Base-by-base conservation (phyloP, 2,329 filamentous ascomycete species). In the Exophiala bonariae region DNA sequence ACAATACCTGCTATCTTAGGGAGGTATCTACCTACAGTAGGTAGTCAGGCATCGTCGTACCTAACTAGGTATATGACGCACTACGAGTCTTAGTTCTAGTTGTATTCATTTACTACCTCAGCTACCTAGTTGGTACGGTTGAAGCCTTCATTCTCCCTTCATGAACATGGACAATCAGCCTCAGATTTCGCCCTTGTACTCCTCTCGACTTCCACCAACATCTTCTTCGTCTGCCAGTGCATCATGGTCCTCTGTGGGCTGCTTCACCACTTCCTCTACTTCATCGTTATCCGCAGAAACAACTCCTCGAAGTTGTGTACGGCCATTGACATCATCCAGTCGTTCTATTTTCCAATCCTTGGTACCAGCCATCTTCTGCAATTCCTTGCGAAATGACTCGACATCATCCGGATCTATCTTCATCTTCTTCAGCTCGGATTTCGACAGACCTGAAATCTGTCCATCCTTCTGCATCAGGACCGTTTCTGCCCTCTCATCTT, bases 331-430 rank as follows among this genome's bases (percentile, higher is more conserved):
- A 60, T 93, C 86, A 31, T 59, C 58, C 1, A 93, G 80, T 11
- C 93, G 75, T 66, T 93, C 87, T 49, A 96, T 72, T 59, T 83
- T 86, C 89, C 90, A 96, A 13, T 82, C 82, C 55, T 83, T 80
- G 6, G 85, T 82, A 2, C 82, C 80, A 0, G 88, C 87, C 32
- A 87, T 63, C 59, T 82, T 78, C 62, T 87, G 77, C 48, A 95
- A 68, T 61, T 87, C 75, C 53, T 82, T 77, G 59, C 79, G 79
- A 63, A 95, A 73, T 36, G 82, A 75, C 58, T 91, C 83, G 3
- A 95, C 75, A 34, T 83, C 76, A 37, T 84, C 77, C 0, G 79
- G 79, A 44, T 84, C 79, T 22, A 92, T 72, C 11, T 86, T 81
- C 35, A 88, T 69, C 59, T 81, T 79, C 60, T 83, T 79, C 30